Percentiles rank a stretch among this genome's conserved stretches.
phyloP scores from a whole-genome alignment of 345 rosid species.

The Mercurialis annua region DNA sequence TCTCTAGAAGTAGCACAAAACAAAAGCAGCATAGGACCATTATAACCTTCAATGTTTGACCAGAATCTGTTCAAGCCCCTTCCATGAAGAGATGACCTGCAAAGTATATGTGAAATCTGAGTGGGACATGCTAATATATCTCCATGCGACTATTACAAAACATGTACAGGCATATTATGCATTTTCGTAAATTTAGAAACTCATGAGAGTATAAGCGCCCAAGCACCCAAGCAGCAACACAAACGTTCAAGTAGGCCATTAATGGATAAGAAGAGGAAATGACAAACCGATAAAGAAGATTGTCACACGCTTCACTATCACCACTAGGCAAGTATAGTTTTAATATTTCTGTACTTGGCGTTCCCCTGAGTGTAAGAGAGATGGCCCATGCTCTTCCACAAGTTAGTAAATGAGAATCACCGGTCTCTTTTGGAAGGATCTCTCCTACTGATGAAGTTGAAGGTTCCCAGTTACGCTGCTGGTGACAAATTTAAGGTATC shows the following conservation, averaged over 20 bases:
- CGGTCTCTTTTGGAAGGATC: conserved; percentile 27
- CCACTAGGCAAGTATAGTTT: conserved; percentile 37
- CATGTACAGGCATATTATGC: not conserved
- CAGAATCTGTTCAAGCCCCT: conserved; percentile 90
- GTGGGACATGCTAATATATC: too few species aligned
- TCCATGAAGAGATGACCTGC: conserved; percentile 77
- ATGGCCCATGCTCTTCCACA: conserved; percentile 69
- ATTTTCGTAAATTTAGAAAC: not conserved
- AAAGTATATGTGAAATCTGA: too few species aligned
- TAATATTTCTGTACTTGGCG: conserved; percentile 53
- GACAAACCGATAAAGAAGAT: conserved; percentile 66
- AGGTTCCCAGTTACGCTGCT: conserved; percentile 46
- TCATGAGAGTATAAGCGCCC: not conserved
- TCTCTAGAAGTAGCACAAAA: conserved; percentile 56
- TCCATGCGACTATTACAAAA: too few species aligned
- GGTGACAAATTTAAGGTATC: conserved; percentile 16
- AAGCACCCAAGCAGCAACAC: not conserved
- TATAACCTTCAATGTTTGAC: conserved; percentile 81
- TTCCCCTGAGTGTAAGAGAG: conserved; percentile 43
- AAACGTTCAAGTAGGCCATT: not conserved
- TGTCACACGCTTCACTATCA: conserved; percentile 33
- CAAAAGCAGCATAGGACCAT: conserved; percentile 63
- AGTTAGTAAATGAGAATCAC: conserved; percentile 40
- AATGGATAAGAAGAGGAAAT: not conserved
- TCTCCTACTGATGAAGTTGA: conserved; percentile 36